Evolutionary conservation across 2,329 filamentous ascomycete genomes (phyloP), one percentile per base, ranked within the genome.

Genomic region (Colletotrichum graminicola): DNA sequence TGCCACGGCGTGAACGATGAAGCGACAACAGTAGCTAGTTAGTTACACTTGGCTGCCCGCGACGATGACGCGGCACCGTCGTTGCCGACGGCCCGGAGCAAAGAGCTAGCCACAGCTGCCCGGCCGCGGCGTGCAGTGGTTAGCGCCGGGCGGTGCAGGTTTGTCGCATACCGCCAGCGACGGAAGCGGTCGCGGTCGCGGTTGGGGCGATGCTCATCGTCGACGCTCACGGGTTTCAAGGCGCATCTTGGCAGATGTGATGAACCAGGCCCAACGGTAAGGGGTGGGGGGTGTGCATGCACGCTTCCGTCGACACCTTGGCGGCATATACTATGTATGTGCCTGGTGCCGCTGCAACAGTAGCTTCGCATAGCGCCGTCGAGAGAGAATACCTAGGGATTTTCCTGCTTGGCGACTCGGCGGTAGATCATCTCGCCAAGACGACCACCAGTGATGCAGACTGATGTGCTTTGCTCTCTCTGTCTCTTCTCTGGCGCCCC

Each of bases 351-450:
- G 18, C 1, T 43, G 18, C 41, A 2, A 18, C 18, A 18, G 14
- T 36, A 49, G 36, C 52, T 39, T 32, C 39, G 62, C 51, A 43
- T 55, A 16, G 36, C 45, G 14, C 34, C 29, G 43, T 23, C 52
- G 16, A 60, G 18, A 41, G 26, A 34, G 2, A 18, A 62, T 56
- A n/a, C n/a, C n/a, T n/a, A 49, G 34, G 23, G 63, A 57, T 23
- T 45, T 41, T 60, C 52, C 41, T 11, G n/a, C 61, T 51, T 52
- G 61, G 47, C 61, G 61, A 29, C 64, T 68, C 51, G 65, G 68
- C 65, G 65, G 65, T 60, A 49, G 68, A 71, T 71, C 65, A 60
- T 71, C 57, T 32, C 64, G 67, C 63, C 67, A 49, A 71, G n/a
- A n/a, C 18, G 49, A 32, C n/a, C 10, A 10, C 23, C 23, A 54